These are phyloP conservation scores for Kalmanozyma brasiliensis DNA, from an alignment of 1,284 basidiomycete species.

Conservation along the genomic window DNA sequence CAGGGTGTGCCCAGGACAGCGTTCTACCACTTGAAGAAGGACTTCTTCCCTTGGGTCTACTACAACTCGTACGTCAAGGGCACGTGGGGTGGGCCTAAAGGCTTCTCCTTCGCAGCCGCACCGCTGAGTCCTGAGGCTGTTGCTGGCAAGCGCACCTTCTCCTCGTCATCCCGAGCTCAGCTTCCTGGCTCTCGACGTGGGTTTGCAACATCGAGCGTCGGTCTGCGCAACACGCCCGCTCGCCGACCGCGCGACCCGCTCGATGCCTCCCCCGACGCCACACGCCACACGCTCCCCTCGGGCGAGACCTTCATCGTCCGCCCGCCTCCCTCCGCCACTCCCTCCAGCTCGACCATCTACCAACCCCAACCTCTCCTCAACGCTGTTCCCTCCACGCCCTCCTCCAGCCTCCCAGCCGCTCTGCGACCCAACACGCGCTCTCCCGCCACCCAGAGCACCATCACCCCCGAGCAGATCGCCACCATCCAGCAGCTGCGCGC, in stretches of 20 bases:
- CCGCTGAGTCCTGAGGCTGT: constrained; percentile 32
- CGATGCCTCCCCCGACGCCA: constrained; percentile 45
- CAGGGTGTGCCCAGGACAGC: constrained; percentile 70
- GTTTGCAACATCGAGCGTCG: constrained; percentile 44
- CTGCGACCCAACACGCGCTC: constrained; percentile 33
- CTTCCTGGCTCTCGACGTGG: constrained; percentile 29
- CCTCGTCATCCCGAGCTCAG: constrained; percentile 1
- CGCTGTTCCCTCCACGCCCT: constrained; percentile 18
- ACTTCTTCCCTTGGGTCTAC: constrained; percentile 88
- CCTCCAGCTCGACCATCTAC: constrained; percentile 38
- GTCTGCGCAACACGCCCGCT: constrained; percentile 55
- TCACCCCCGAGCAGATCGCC: constrained; percentile 55
- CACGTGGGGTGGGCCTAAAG: constrained; percentile 67
- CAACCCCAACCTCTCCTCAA: constrained; percentile 44
- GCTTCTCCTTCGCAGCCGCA: constrained; percentile 36
- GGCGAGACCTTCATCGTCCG: constrained; percentile 65
- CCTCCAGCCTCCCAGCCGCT: constrained; percentile 36
- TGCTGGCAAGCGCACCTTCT: constrained; percentile 36
- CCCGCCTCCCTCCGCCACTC: constrained; percentile 48
- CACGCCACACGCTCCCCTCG: constrained; percentile 47
- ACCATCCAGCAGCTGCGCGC: constrained; percentile 56
- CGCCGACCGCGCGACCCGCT: constrained; percentile 64
- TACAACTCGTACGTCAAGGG: constrained; percentile 83
- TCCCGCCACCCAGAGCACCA: constrained; percentile 1
- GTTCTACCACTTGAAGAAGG: constrained; percentile 93